These are phyloP conservation scores for Fraxinus anomala DNA, from an alignment of 257 asterid genomes.

Conservation along the genomic window DNA sequence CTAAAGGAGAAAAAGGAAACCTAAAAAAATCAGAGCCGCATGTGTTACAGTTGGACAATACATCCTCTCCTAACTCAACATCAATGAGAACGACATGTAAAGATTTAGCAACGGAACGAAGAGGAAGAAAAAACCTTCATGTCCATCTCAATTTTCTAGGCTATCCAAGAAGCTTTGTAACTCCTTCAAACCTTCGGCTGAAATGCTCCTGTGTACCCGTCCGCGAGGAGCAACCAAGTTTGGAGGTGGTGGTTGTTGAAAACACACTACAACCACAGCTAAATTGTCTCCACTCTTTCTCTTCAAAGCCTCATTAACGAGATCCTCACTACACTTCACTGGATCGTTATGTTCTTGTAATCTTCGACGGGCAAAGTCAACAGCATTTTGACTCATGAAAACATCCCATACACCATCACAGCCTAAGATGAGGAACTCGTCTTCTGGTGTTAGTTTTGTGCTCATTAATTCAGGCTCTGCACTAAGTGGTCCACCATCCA, in stretches of 20 bases:
- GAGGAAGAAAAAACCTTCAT: not conserved
- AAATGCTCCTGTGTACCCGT: constrained; percentile 87
- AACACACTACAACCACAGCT: constrained; percentile 84
- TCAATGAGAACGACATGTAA: constrained; percentile 31
- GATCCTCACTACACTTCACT: constrained; percentile 71
- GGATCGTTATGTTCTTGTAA: constrained; percentile 96
- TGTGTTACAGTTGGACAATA: constrained; percentile 69
- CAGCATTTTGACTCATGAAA: constrained; percentile 89
- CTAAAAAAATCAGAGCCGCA: constrained; percentile 54
- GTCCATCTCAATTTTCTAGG: constrained; percentile 54
- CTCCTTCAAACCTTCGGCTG: constrained; percentile 94
- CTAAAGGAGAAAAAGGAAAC: not conserved
- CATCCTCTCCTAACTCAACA: constrained; percentile 53
- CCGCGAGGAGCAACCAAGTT: constrained; percentile 73
- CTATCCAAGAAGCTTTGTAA: constrained; percentile 75
- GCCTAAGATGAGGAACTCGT: constrained; percentile 87
- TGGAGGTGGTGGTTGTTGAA: constrained; percentile 72
- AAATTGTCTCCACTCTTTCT: constrained; percentile 85
- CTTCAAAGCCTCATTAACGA: constrained; percentile 88
- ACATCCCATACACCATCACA: constrained; percentile 99
- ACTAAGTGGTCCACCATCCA: constrained; percentile 83
- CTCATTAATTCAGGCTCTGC: constrained; percentile 90
- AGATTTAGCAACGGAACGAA: not conserved
- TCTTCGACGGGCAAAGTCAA: constrained; percentile 91
- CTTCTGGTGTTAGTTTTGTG: constrained; percentile 73